Evolutionary conservation across 306 rosid species (phyloP).

Genomic region (Gleditsia sinensis): DNA sequence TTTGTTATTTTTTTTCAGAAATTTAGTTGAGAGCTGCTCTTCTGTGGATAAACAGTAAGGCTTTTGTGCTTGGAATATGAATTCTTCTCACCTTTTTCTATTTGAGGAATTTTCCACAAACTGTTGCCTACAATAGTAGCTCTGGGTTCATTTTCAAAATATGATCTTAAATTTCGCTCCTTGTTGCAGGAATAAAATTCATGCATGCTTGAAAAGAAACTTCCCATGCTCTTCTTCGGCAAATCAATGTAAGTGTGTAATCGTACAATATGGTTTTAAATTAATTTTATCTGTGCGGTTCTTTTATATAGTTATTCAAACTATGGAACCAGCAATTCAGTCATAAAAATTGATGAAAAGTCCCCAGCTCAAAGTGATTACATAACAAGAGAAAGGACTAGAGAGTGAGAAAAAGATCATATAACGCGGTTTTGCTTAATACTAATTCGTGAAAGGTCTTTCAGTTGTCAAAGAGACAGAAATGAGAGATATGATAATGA

Average conservation of each 20-base stretch:
- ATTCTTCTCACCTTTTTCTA: constrained; percentile 7
- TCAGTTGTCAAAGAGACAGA: background rate
- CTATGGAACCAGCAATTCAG: background rate
- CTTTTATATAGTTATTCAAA: constrained; percentile 2
- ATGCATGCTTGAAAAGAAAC: constrained; percentile 68
- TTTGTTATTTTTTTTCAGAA: constrained; percentile 61
- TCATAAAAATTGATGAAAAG: background rate
- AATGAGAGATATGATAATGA: background rate
- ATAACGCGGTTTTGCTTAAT: background rate
- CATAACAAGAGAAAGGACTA: background rate
- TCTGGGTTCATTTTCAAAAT: background rate
- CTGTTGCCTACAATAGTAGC: constrained; percentile 18
- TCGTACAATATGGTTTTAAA: background rate
- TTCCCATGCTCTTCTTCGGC: constrained; percentile 60
- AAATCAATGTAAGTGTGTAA: constrained; percentile 49
- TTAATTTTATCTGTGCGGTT: background rate
- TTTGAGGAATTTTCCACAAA: constrained; percentile 13
- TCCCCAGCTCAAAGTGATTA: constrained; percentile 8
- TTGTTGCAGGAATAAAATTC: constrained; percentile 51
- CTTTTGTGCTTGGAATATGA: constrained; percentile 26
- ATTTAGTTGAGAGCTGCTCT: constrained; percentile 83
- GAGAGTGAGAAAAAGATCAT: background rate
- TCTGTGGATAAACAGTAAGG: constrained; percentile 63
- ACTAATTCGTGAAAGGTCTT: background rate
- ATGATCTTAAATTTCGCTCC: constrained; percentile 24